These are phyloP conservation scores for Scedosporium minutisporum DNA, from an alignment of 2,329 filamentous ascomycete species.

Conservation along the genomic window DNA sequence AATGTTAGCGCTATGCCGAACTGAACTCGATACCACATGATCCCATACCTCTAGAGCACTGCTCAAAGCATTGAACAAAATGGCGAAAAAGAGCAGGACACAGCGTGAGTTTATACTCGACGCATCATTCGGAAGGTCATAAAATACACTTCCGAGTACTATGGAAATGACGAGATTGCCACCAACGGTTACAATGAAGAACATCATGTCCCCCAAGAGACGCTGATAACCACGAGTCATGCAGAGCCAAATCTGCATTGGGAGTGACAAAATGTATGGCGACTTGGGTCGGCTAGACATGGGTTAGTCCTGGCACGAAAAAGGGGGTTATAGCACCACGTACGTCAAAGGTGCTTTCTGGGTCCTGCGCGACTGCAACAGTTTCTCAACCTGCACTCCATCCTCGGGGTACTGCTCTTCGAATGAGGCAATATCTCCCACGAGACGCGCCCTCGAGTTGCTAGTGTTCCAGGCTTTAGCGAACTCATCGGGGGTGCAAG, in stretches of 20 bases:
- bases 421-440: slow-evolving; percentile 39
- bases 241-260: slow-evolving; percentile 69
- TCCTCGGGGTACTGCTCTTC: slow-evolving; percentile 40
- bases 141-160: slow-evolving; percentile 74
- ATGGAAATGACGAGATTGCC: slow-evolving; percentile 69
- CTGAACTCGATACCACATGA: slow-evolving; percentile 21
- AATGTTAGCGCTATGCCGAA: slow-evolving; percentile 5
- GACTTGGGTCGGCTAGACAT: slow-evolving; percentile 55
- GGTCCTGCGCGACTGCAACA: slow-evolving; percentile 41
- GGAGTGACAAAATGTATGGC: slow-evolving; percentile 72
- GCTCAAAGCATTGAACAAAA: slow-evolving; percentile 76
- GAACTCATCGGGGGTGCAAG: slow-evolving; percentile 53
- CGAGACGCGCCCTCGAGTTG: slow-evolving; percentile 31
- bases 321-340: slow-evolving; percentile 35
- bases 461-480: slow-evolving; percentile 48
- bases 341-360: slow-evolving; percentile 52
- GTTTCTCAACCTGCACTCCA: slow-evolving; percentile 45
- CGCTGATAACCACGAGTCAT: slow-evolving; percentile 72
- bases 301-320: neutral
- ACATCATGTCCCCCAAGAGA: slow-evolving; percentile 63
- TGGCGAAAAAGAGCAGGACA: slow-evolving; percentile 77
- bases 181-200: slow-evolving; percentile 59
- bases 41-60: slow-evolving; percentile 53
- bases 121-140: slow-evolving; percentile 57
- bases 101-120: slow-evolving; percentile 69